Conservation (phyloP, 768 basidiomycete genomes). For the Rhodotorula toruloides region DNA sequence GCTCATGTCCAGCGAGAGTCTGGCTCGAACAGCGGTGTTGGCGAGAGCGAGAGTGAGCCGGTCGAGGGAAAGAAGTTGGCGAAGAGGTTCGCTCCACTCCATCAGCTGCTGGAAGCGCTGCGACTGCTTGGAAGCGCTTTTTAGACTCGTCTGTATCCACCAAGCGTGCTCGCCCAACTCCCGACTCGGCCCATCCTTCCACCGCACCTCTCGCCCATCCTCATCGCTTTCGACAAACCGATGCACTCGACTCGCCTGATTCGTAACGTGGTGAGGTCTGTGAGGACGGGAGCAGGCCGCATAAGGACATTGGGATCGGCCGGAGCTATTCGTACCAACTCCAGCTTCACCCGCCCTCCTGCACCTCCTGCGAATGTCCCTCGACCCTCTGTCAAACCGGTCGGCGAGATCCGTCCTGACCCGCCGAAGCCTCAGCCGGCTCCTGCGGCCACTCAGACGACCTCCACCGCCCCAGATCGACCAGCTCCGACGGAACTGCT, state of each 20-base stretch:
- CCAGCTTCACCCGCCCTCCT: neutral
- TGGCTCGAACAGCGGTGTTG: neutral
- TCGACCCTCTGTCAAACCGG: neutral
- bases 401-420: neutral
- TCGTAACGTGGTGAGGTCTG: too few species aligned
- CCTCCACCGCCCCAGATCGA: neutral
- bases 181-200: too few species aligned
- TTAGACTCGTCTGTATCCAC: too few species aligned
- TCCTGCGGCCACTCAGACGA: neutral
- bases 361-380: neutral
- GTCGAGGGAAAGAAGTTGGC: neutral
- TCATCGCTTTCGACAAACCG: too few species aligned
- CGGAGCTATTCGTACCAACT: neutral
- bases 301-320: neutral
- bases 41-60: neutral
- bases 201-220: too few species aligned
- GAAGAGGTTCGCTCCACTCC: too few species aligned
- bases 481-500: conserved; percentile 24
- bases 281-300: too few species aligned
- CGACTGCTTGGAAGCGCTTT: too few species aligned
- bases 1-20: conserved; percentile 2
- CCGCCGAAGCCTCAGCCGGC: neutral
- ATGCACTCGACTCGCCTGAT: too few species aligned
- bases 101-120: too few species aligned
- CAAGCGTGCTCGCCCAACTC: too few species aligned